A percentile compares a stretch with the other conserved stretches of the same genome.
phyloP scores from a whole-genome alignment of 805 yeast genomes.

The Kregervanrija fluxuum region DNA sequence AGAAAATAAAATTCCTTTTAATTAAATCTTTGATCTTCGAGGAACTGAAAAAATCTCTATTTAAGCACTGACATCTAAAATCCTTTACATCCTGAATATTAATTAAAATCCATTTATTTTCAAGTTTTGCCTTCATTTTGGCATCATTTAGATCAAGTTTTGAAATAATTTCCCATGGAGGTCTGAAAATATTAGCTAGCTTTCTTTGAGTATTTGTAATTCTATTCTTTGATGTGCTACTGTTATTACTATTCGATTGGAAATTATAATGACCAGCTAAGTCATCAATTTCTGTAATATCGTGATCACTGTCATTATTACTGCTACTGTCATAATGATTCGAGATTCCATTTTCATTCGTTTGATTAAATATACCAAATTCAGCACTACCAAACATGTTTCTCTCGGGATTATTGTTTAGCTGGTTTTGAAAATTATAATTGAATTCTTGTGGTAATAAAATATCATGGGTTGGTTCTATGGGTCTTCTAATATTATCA shows the following conservation, averaged over 20 bases:
- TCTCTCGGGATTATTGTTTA: constrained; percentile 18
- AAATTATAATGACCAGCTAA: constrained; percentile 20
- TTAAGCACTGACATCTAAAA: constrained; percentile 82
- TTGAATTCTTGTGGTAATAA: constrained; percentile 18
- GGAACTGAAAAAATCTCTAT: constrained; percentile 90
- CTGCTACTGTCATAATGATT: constrained; percentile 34
- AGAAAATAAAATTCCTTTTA: constrained; percentile 62
- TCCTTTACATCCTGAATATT: constrained; percentile 83
- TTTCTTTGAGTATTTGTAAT: constrained; percentile 48
- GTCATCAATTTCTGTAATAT: constrained; percentile 17
- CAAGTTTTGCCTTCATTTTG: constrained; percentile 52
- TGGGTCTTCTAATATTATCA: constrained; percentile 66
- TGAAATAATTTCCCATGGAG: constrained; percentile 87
- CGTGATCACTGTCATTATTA: constrained; percentile 31
- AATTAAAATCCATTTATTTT: constrained; percentile 74
- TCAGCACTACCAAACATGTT: constrained; percentile 44
- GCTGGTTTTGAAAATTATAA: constrained; percentile 7
- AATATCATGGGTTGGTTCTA: constrained; percentile 73
- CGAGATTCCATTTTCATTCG: constrained; percentile 32
- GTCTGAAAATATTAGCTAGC: constrained; percentile 77
- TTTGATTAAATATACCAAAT: constrained; percentile 54
- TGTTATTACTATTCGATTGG: constrained; percentile 8
- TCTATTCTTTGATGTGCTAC: constrained; percentile 24
- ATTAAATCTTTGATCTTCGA: constrained; percentile 56
- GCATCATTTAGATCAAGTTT: constrained; percentile 68